Percentiles rank a stretch among this genome's conserved stretches.
These are phyloP conservation scores for Brasenia schreberi DNA, from an alignment of 164 flowering plant genomes.

Conservation along the genomic window DNA sequence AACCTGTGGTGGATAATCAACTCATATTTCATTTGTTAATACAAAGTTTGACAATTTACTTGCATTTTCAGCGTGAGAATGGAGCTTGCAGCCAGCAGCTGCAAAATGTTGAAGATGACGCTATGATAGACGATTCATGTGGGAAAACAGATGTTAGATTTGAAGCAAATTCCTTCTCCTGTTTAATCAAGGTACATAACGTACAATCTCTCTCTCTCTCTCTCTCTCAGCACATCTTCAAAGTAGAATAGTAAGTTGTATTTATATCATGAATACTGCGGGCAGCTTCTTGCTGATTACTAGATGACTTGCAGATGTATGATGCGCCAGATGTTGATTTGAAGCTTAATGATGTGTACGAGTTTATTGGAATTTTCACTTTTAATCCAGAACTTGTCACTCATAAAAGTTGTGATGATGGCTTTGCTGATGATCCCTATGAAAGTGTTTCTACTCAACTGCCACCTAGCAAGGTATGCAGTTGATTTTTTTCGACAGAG, in stretches of 20 bases:
- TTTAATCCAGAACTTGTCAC: slow-evolving; percentile 38
- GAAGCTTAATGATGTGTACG: slow-evolving; percentile 83
- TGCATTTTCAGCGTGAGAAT: slow-evolving; percentile 31
- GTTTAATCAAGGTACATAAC: slow-evolving; percentile 69
- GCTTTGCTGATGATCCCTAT: slow-evolving; percentile 17
- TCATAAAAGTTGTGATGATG: slow-evolving; percentile 28
- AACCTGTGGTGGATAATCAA: no score
- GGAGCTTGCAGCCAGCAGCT: slow-evolving; percentile 12
- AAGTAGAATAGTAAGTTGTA: background rate
- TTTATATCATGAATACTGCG: background rate
- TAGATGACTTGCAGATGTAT: slow-evolving; percentile 46
- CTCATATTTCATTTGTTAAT: no score
- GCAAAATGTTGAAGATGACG: background rate
- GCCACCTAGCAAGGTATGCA: slow-evolving; percentile 52
- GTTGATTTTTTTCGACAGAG: no score
- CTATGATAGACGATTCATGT: background rate
- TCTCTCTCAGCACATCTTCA: background rate
- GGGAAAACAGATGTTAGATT: slow-evolving; percentile 1
- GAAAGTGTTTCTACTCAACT: slow-evolving; percentile 37
- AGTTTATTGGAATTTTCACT: slow-evolving; percentile 80
- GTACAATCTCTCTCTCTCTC: background rate
- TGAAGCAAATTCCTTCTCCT: slow-evolving; percentile 29
- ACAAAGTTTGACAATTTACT: background rate
- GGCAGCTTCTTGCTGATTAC: background rate
- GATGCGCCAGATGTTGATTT: slow-evolving; percentile 65